Percentiles rank a stretch among this genome's conserved stretches.
phyloP scores from a whole-genome alignment of 106 monocot genomes.

The Posidonia australis region DNA sequence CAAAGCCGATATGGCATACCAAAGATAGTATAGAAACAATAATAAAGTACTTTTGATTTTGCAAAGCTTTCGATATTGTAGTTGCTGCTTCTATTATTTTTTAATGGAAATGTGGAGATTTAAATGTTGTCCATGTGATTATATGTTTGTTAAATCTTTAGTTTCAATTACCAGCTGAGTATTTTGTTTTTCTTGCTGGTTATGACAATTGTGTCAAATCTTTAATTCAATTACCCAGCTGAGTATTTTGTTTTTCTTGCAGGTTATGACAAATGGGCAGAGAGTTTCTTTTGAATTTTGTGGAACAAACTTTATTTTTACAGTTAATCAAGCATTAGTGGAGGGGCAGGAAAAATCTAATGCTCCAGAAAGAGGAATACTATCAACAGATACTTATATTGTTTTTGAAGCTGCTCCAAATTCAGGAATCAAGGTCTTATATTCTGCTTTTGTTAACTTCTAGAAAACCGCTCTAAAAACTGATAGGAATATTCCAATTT shows the following conservation, averaged over 20 bases:
- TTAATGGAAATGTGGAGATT: no score
- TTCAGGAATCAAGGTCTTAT: constrained; percentile 83
- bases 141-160: no score
- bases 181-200: no score
- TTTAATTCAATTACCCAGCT: background rate
- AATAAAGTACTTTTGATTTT: no score
- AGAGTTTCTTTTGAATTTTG: constrained; percentile 67
- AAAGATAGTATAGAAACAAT: no score
- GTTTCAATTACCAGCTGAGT: no score
- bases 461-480: no score
- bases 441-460: background rate
- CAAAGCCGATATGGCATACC: no score
- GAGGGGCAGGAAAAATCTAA: constrained; percentile 61
- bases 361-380: constrained; percentile 53
- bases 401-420: constrained; percentile 77
- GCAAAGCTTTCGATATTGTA: background rate
- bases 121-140: background rate
- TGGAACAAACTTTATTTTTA: constrained; percentile 77
- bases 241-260: constrained; percentile 16
- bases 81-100: background rate
- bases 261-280: constrained; percentile 87
- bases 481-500: background rate
- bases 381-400: constrained; percentile 75
- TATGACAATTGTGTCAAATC: background rate
- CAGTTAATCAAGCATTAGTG: constrained; percentile 73